phyloP scores from a whole-genome alignment of 345 rosid species.

The Salix caprea region DNA sequence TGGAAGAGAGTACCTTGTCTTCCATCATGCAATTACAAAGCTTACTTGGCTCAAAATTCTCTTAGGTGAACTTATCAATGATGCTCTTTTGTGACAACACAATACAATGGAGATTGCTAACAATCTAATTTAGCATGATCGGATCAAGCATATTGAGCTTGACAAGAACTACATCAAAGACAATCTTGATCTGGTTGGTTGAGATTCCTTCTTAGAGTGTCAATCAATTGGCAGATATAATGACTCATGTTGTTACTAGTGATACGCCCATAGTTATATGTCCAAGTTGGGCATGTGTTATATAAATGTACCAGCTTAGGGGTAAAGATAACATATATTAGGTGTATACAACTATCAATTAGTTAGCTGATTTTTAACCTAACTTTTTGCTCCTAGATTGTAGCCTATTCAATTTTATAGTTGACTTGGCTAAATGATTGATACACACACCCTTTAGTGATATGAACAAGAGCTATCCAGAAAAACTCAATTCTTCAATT shows the following conservation, averaged over 20 bases:
- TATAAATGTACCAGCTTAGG: not conserved
- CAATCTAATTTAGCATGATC: not conserved
- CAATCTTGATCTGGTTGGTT: not conserved
- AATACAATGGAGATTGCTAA: not conserved
- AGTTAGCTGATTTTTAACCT: not conserved
- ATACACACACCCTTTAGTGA: not conserved
- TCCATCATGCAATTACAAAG: not conserved
- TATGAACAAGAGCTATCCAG: not conserved
- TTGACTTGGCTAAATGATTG: not conserved
- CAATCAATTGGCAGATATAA: not conserved
- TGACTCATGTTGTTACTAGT: not conserved
- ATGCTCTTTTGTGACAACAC: not conserved
- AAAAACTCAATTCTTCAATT: not conserved
- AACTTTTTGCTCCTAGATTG: not conserved
- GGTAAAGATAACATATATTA: not conserved
- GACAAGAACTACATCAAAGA: not conserved
- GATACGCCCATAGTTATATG: not conserved
- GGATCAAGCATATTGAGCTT: not conserved
- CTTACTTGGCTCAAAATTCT: not conserved
- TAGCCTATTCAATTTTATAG: not conserved
- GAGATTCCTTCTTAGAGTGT: not conserved
- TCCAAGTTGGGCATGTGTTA: not conserved
- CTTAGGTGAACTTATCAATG: not conserved
- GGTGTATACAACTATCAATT: not conserved
- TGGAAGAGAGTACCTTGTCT: not conserved